Percentiles rank a stretch among this genome's conserved stretches.
These are phyloP conservation scores for Solanum etuberosum DNA, from an alignment of 257 asterid species.

Conservation along the genomic window DNA sequence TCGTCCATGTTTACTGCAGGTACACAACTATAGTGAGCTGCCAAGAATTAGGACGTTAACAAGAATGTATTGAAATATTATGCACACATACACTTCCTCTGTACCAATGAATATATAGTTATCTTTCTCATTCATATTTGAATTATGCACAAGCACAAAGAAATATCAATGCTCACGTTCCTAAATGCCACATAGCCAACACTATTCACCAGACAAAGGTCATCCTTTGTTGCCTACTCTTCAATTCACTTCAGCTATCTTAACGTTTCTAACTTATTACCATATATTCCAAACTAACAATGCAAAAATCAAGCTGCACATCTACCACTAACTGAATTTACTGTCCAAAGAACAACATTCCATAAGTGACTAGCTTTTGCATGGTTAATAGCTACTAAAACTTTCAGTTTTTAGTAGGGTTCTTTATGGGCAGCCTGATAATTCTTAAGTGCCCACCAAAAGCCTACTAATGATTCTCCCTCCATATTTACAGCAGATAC, in stretches of 20 bases:
- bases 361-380: background rate
- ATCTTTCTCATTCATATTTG: background rate
- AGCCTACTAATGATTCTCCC: conserved; percentile 38
- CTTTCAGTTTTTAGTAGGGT: conserved; percentile 29
- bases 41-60: conserved; percentile 57
- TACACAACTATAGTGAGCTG: conserved; percentile 51
- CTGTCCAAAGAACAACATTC: background rate
- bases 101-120: background rate
- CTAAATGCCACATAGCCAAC: background rate
- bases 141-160: background rate
- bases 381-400: background rate
- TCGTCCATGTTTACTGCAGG: conserved; percentile 78
- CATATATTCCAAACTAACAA: background rate
- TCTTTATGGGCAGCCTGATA: conserved; percentile 42
- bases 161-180: background rate
- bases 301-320: background rate
- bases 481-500: conserved; percentile 78
- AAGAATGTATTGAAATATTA: background rate
- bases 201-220: background rate
- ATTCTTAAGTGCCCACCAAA: conserved; percentile 62
- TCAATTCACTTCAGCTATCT: background rate
- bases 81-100: background rate
- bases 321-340: background rate
- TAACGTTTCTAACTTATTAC: background rate
- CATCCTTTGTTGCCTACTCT: background rate